Evolutionary conservation across 2,329 filamentous ascomycete genomes (phyloP), one percentile per base, ranked within the genome.

Genomic region (Colletotrichum sp.): DNA sequence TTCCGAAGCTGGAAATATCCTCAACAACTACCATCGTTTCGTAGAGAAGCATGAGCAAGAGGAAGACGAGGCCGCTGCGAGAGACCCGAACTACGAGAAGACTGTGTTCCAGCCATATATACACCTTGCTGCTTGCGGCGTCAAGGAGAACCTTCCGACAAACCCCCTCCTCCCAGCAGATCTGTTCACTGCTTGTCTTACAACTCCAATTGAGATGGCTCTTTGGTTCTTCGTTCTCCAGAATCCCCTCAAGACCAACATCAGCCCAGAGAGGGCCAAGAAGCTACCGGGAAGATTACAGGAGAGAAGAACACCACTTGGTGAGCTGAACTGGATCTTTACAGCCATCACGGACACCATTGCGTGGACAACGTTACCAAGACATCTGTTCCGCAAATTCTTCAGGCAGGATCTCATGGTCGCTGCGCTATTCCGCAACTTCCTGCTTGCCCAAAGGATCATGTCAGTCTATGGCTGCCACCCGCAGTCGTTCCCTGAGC

Each of bases 291-390:
- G 97, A 39, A 93, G 96, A 77, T 91, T 99, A 57, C 96, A 98
- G 82, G 97, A 99, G 85, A 92, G 97, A 76, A 91, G 97, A 81
- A 99, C 97, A 66, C 97, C 97, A 10, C 90, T 99, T 39, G 97
- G 97, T 77, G 97, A 99, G 86, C 89, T 99, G 16, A 99, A 99
- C 82, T 99, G 97, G 97, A 99, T 99, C 44, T 99, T 99, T 82
- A 99, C 97, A 1, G 97, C 97, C 71, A 99, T 99, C 79, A 99
- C 97, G 1, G 97, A 99, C 83, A 99, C 96, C 2, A 99, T 99
- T 81, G 97, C 97, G 0, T 99, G 97, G 97, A 99, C 98, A 36
- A 98, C 95, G 7, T 87, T 99, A 6, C 95, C 96, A 5, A 94
- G 96, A 62, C 92, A 96, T 24, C 88, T 98, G 13, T 99, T 99